Percentiles rank a stretch among this genome's conserved stretches.
phyloP scores from a whole-genome alignment of 2,329 filamentous ascomycete species.

The Diaporthe sp. region DNA sequence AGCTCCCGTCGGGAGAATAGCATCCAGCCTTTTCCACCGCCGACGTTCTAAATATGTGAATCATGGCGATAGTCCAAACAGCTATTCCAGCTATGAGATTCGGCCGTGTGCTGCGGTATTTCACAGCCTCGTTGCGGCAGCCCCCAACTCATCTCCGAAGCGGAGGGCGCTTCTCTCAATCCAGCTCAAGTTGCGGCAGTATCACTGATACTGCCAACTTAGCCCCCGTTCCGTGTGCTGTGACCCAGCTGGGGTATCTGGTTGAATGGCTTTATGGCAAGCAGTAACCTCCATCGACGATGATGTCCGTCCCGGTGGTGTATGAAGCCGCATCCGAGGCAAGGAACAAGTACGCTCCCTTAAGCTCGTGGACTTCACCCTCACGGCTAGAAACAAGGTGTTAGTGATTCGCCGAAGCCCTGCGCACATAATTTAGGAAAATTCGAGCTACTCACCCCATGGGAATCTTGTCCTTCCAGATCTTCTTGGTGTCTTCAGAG shows the following conservation, averaged over 20 bases:
- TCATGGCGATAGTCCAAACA: neutral
- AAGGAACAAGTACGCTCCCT: slow-evolving; percentile 85
- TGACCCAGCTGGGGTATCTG: no score
- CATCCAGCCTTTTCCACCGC: neutral
- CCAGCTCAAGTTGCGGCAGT: neutral
- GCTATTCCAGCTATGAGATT: neutral
- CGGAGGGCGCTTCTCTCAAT: neutral
- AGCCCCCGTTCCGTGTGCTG: neutral
- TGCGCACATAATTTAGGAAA: neutral
- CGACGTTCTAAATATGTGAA: neutral
- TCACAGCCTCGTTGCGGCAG: neutral
- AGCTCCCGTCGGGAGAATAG: neutral
- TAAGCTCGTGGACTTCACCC: slow-evolving; percentile 79
- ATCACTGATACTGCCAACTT: neutral
- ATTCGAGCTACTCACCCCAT: slow-evolving; percentile 68
- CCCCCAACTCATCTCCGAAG: neutral
- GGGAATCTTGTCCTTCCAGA: slow-evolving; percentile 84
- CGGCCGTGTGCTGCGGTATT: neutral
- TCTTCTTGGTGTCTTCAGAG: slow-evolving; percentile 73
- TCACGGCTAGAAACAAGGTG: slow-evolving; percentile 61
- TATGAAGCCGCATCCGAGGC: slow-evolving; percentile 87
- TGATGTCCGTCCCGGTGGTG: slow-evolving; percentile 80
- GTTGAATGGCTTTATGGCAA: slow-evolving; percentile 53
- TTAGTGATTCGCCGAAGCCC: slow-evolving; percentile 47
- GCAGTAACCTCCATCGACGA: slow-evolving; percentile 82